Evolutionary conservation across 768 basidiomycete species (phyloP).

Genomic region (Clathrus columnatus): DNA sequence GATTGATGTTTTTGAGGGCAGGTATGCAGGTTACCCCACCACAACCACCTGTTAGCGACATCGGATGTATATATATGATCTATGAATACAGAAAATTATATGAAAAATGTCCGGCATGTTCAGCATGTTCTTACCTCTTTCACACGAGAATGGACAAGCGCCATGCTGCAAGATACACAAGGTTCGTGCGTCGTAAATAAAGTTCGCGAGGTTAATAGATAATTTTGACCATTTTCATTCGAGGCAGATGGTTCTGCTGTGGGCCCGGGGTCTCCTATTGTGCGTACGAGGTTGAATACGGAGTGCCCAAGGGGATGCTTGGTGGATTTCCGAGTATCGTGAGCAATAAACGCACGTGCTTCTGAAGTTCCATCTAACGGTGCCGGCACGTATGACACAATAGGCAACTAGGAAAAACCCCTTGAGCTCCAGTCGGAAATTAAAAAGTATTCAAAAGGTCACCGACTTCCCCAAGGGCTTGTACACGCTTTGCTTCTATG

Average conservation of each 20-base stretch:
- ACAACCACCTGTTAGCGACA: slow-evolving; percentile 78
- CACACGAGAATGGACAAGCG: slow-evolving; percentile 88
- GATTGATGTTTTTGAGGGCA: slow-evolving; percentile 78
- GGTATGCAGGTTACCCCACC: slow-evolving; percentile 72
- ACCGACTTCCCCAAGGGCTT: slow-evolving; percentile 50
- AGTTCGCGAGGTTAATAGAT: slow-evolving; percentile 76
- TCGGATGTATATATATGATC: slow-evolving; percentile 54
- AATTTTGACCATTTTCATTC: slow-evolving; percentile 63
- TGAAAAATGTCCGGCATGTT: slow-evolving; percentile 22
- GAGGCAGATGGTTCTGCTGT: background rate
- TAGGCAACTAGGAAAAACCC: slow-evolving; percentile 46
- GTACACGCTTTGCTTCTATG: slow-evolving; percentile 39
- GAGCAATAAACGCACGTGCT: slow-evolving; percentile 38
- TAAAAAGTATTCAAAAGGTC: background rate
- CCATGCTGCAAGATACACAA: slow-evolving; percentile 98
- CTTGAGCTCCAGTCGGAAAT: slow-evolving; percentile 1
- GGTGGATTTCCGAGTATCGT: slow-evolving; percentile 63
- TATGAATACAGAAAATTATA: slow-evolving; percentile 26
- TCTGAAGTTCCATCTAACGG: slow-evolving; percentile 31
- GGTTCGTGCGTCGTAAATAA: slow-evolving; percentile 95
- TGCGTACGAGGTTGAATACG: slow-evolving; percentile 63
- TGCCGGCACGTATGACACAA: slow-evolving; percentile 61
- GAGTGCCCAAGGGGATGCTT: slow-evolving; percentile 82
- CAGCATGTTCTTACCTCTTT: slow-evolving; percentile 47
- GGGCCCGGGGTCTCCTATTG: slow-evolving; percentile 48